Base-by-base conservation (phyloP, 805 yeast genomes). In the Pichia cephalocereana region DNA sequence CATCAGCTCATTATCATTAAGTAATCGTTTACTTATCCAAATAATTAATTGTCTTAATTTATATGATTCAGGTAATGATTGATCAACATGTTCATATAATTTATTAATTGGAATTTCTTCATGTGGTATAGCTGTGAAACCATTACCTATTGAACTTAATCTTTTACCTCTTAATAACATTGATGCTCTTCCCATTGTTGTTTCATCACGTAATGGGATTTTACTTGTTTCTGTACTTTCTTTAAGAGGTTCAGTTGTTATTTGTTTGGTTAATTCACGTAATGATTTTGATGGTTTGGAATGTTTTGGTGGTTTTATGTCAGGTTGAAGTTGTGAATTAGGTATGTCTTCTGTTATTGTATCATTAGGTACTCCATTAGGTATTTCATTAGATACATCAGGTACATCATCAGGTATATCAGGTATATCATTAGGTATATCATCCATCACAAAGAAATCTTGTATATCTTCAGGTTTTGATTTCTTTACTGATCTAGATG, bases 141-240 rank as follows among this genome's bases (percentile, higher is more conserved):
- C 91, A 57, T 82, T 83, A 2, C 90, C 89, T 8, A 84, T 75
- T 0, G 89, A 81, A 58, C 86, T 83, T 2, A 81, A 76, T 30
- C 93, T 64, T 56, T 82, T 82, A 8, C 93, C 93, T 34, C 93
- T 67, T 46, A 75, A 74, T 38, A 72, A 60, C 53, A 80, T 64
- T 1, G 84, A 78, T 1, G 77, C 58, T 46, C 83, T 60, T 14
- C 37, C 32, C n/a, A 19, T 38, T 28, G 18, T 27, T 31, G 39
- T 18, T 23, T 42, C 41, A 38, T 43, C 46, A 10, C 45, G 47
- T n/a, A 52, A 41, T 37, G 55, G 53, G n/a, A 50, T 39, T 12
- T 41, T 40, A 32, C 46, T 26, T 19, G 55, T 52, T 36, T 52
- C 51, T 18, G 46, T 23, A 19, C 6, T 27, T 14, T 19, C 30